Evolutionary conservation across 495 filamentous ascomycete genomes (phyloP), one percentile per base, ranked within the genome.

Genomic region (Aspergillus saccharolyticus): DNA sequence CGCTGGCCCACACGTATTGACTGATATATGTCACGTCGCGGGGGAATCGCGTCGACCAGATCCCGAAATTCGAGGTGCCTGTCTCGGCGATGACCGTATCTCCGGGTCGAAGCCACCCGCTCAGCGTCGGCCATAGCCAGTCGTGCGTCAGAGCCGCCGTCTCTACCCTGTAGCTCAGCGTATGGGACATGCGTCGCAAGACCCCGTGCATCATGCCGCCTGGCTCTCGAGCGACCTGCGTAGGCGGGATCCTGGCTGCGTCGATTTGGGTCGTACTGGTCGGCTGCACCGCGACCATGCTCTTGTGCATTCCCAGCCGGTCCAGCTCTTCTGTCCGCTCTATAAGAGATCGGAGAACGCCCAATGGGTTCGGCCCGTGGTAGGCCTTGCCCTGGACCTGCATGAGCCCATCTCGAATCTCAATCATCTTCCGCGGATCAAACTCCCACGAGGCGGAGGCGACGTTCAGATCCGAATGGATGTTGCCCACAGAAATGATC

Each of bases 71-170:
- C 0, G 72, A 53, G 15, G 72, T 76, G 3, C 71, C 72, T 6
- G 70, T 74, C 55, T 74, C 74, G 7, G 65, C 62, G 18, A 74
- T 30, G 19, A 76, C 49, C 17, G 70, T 60, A 53, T 76, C 74
- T 14, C 66, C 69, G 2, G 53, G 18, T 0, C 50, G 60, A 47
- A 76, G 53, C 25, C 63, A 69, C 47, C 55, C 20, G 65, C 42
- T 58, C 59, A 76, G 51, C 66, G 63, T 9, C 52, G 44, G 33
- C 47, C 46, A 52, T 4, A 52, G 28, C 10, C 8, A 22, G 17
- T 64, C 39, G 18, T 74, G 70, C 2, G 54, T 61, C 42, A 68
- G n/a, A 21, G 49, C 21, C 42, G 42, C 7, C 43, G 18, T 20
- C 17, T 22, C 21, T 28, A 15, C 0, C 48, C 28, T 28, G 33